Evolutionary conservation across 2,329 filamentous ascomycete genomes (phyloP).

Genomic region (Fusarium abutilonis): DNA sequence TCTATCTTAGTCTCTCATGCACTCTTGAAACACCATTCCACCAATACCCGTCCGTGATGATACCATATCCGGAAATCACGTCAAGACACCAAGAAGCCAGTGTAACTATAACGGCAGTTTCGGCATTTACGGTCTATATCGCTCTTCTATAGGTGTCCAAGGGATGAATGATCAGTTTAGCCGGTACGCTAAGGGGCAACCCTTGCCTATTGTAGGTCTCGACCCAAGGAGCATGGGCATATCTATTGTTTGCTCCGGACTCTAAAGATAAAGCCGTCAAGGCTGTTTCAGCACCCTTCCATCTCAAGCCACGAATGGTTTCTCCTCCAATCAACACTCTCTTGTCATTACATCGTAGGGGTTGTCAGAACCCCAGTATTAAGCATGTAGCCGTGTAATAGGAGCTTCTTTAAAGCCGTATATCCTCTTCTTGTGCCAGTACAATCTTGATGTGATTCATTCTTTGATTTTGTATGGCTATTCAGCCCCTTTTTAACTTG

Average conservation of each 20-base stretch:
- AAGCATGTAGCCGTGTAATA: slow-evolving; percentile 7
- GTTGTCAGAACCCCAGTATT: slow-evolving; percentile 14
- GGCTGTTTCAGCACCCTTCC: slow-evolving; percentile 37
- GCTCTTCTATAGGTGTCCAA: neutral
- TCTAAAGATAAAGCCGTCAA: neutral
- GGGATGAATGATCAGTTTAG: neutral
- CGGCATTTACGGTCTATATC: neutral
- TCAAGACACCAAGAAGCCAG: slow-evolving; percentile 7
- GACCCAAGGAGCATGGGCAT: neutral
- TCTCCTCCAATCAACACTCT: slow-evolving; percentile 42
- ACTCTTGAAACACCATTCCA: slow-evolving; percentile 5
- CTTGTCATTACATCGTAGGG: slow-evolving; percentile 21
- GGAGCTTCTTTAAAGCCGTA: slow-evolving; percentile 6
- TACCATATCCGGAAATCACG: slow-evolving; percentile 26
- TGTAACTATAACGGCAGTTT: slow-evolving; percentile 6
- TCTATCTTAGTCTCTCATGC: neutral
- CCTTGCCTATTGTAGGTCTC: neutral
- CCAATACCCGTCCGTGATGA: slow-evolving; percentile 23
- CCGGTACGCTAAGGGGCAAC: neutral
- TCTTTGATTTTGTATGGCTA: slow-evolving; percentile 1
- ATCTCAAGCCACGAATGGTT: slow-evolving; percentile 23
- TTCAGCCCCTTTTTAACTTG: slow-evolving; percentile 5
- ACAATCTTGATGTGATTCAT: slow-evolving; percentile 1
- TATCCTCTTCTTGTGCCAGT: slow-evolving; percentile 13
- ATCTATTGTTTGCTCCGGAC: neutral